Base-by-base conservation (phyloP, 2,329 filamentous ascomycete species). In the Aspergillus costaricaensis region DNA sequence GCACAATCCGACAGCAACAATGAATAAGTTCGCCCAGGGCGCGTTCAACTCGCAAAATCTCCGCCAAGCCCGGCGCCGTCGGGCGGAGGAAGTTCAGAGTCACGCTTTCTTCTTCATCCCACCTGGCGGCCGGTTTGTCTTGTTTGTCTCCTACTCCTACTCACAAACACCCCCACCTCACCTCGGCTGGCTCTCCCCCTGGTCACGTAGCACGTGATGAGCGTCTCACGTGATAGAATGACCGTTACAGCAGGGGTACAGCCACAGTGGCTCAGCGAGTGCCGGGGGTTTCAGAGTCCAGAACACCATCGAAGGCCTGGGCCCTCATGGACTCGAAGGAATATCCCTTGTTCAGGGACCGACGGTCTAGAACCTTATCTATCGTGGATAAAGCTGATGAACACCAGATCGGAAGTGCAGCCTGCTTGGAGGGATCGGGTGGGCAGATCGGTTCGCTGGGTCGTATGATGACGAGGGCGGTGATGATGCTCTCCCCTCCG, bases 311-410 rank as follows among this genome's bases (percentile, higher is more conserved):
- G 51, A 60, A 65, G 72, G 71, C 64, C 72, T 69, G 65, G 72
- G 65, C 72, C 71, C 67, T 68, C 62, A 50, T 68, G 56, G 70
- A 69, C 67, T 68, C 58, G 23, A 39, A 32, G 53, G 41, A 44
- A 58, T 58, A 63, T 57, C 52, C 59, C 62, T 66, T 58, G 53
- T 62, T 59, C 51, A 61, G 64, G 56, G 52, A 62, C 60, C 58
- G 50, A 32, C 47, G 71, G 70, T 72, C 72, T 72, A 74, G 72
- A 72, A 67, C 66, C 60, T 44, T 49, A 62, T 25, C 52, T 60
- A 58, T 47, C 53, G 44, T 55, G 43, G 19, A 30, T 61, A 55
- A 36, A 57, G 57, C 58, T 67, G 64, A 57, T 50, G 55, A 50
- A 57, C 39, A n/a, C 39, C 17, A 39, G 53, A 57, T 53, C 57